Base-by-base conservation (phyloP, 176 grass and related monocot genomes). In the Microstegium vimineum region DNA sequence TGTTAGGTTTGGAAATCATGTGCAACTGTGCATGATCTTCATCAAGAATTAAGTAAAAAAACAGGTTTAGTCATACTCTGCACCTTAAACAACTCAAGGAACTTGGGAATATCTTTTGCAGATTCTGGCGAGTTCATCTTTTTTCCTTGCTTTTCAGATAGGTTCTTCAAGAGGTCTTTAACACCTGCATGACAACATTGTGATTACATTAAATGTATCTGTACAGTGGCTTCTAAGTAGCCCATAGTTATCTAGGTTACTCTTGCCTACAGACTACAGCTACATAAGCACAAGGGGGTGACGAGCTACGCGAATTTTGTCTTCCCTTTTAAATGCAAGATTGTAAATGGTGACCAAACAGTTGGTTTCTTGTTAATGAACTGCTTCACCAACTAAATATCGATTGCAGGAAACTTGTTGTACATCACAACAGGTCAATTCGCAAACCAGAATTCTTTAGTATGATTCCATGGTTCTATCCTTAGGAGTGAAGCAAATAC, bases 81-180 rank as follows among this genome's bases (percentile, higher is more conserved):
- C 82, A 80, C 96, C 87, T 91, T 86, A 74, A 95, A 98, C 76
- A 90, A 90, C 46, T 98, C 89, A 17, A 98, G 82, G 76, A 98
- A 98, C 79, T 95, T 90, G 17, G 87, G 87, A 73, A 98, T 98
- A 91, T 98, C 96, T 78, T 98, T 85, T 60, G 96, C 89, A 81
- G 96, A 98, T 84, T 95, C 93, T 38, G 18, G 54, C 2, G 87
- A 91, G 83, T 86, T 90, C 96, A 98, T 98, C 80, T 88, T 82
- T 86, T 82, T 98, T 51, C 96, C 96, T 88, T 98, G 96, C 89
- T 92, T 98, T 72, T 98, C 96, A 67, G 96, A 98, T 84, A 98
- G 67, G 83, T 87, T 95, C 73, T 85, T 94, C n/a, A 98, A 87
- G 68, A 98, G 66, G 31, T 91, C 90, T 88, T 91, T 98, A 66